These are phyloP conservation scores for Hura crepitans DNA, from an alignment of 441 rosid species.

Conservation along the genomic window DNA sequence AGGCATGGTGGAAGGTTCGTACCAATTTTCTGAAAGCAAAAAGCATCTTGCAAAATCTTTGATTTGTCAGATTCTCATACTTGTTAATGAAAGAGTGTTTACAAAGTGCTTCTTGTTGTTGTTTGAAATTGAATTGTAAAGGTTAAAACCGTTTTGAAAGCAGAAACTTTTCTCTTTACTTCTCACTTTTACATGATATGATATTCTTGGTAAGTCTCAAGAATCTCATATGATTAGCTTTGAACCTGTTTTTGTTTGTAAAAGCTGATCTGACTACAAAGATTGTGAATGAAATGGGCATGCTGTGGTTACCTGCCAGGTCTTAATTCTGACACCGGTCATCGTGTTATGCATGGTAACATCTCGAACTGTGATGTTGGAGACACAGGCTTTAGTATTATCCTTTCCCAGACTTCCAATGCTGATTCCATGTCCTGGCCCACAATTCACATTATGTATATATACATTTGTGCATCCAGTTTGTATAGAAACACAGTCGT, in stretches of 20 bases:
- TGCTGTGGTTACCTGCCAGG: constrained; percentile 75
- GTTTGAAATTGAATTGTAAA: neutral
- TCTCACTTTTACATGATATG: neutral
- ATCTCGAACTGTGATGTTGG: constrained; percentile 84
- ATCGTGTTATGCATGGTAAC: constrained; percentile 77
- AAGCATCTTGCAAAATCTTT: neutral
- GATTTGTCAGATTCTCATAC: neutral
- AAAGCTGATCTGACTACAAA: neutral
- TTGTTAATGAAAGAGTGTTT: neutral
- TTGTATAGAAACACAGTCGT: constrained; percentile 90
- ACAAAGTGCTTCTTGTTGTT: neutral
- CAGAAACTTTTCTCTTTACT: constrained; percentile 2
- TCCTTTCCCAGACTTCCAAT: constrained; percentile 89
- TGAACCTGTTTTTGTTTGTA: constrained; percentile 4
- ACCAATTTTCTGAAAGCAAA: neutral
- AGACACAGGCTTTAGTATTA: constrained; percentile 86
- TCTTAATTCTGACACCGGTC: constrained; percentile 92
- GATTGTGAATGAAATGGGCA: constrained; percentile 15
- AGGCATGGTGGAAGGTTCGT: neutral
- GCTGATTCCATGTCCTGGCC: constrained; percentile 99
- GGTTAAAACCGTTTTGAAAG: constrained; percentile 1
- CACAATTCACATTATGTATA: constrained; percentile 81
- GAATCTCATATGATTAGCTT: neutral
- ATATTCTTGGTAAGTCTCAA: neutral
- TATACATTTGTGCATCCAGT: constrained; percentile 88